Evolutionary conservation across 1,139 yeast genomes (phyloP).

Genomic region (Wickerhamomyces sp.): DNA sequence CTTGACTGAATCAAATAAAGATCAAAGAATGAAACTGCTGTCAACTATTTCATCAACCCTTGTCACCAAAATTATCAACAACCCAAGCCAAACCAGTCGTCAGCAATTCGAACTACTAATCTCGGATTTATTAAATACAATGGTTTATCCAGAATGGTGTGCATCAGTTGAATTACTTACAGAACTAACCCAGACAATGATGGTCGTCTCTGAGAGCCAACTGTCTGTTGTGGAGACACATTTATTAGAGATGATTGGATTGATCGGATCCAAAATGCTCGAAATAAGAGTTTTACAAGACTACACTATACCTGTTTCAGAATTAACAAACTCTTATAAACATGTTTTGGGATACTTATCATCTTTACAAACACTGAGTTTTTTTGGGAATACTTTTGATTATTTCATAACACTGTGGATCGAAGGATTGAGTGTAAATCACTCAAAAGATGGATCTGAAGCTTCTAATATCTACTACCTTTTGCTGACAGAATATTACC

Average conservation of each 20-base stretch:
- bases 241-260: constrained; percentile 52
- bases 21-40: constrained; percentile 10
- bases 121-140: constrained; percentile 48
- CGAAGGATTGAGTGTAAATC: background rate
- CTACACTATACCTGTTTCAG: constrained; percentile 9
- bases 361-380: background rate
- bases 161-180: constrained; percentile 46
- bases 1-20: constrained; percentile 1
- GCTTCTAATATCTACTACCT: background rate
- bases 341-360: constrained; percentile 4
- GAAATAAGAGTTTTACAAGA: constrained; percentile 27
- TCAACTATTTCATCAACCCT: constrained; percentile 38
- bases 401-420: constrained; percentile 15
- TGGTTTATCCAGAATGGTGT: constrained; percentile 58
- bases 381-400: constrained; percentile 3
- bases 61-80: constrained; percentile 35
- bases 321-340: constrained; percentile 11
- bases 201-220: constrained; percentile 34
- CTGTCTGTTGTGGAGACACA: constrained; percentile 41
- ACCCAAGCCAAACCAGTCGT: constrained; percentile 36
- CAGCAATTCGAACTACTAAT: constrained; percentile 45
- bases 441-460: background rate
- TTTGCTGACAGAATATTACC: constrained; percentile 7
- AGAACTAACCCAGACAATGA: constrained; percentile 38
- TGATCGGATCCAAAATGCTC: constrained; percentile 47